phyloP scores from a whole-genome alignment of 176 grass and related monocot species.

The Bromus sterilis region DNA sequence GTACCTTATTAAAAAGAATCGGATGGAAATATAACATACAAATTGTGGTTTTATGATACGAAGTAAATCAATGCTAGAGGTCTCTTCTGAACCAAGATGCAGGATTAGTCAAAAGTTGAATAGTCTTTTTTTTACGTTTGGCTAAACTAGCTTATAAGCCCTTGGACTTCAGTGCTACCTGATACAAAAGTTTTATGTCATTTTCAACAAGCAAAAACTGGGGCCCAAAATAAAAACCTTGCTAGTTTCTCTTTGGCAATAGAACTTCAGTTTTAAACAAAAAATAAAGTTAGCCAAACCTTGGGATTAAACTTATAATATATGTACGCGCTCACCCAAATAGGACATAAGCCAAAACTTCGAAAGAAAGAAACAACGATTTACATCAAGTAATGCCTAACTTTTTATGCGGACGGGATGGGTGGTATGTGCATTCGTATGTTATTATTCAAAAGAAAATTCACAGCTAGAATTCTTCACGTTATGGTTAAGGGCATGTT shows the following conservation, averaged over 20 bases:
- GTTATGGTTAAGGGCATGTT: too few species aligned
- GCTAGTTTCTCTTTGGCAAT: too few species aligned
- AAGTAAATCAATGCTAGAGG: not conserved
- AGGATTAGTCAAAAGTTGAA: not conserved
- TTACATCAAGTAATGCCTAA: not conserved
- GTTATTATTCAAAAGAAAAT: not conserved
- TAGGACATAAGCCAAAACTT: not conserved
- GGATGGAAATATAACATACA: not conserved
- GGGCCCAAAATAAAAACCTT: too few species aligned
- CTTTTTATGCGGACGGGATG: not conserved
- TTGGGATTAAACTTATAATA: not conserved
- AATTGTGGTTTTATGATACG: not conserved
- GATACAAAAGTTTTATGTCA: not conserved
- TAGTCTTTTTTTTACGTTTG: too few species aligned
- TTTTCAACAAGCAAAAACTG: not conserved
- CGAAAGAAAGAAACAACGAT: not conserved
- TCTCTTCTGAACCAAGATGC: not conserved
- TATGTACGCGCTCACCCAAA: not conserved
- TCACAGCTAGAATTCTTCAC: not conserved
- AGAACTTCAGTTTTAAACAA: not conserved
- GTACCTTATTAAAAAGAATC: not conserved
- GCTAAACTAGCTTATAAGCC: not conserved
- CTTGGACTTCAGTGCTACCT: not conserved
- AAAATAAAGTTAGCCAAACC: not conserved
- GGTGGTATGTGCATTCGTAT: not conserved